Evolutionary conservation across 305 asterid genomes (phyloP).

Genomic region (Withania somnifera): DNA sequence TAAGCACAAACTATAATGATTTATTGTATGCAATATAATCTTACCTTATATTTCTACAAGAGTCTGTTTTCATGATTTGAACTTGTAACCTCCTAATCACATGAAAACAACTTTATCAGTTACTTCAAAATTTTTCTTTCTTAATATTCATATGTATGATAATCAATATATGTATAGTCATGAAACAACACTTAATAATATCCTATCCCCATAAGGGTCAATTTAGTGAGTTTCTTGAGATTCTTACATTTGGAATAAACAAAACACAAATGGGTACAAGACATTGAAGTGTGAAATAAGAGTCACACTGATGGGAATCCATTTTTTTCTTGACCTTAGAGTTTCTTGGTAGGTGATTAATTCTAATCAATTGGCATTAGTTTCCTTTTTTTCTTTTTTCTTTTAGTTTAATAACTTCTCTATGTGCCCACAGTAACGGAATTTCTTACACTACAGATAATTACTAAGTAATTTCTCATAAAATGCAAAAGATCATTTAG

Average conservation of each 20-base stretch:
- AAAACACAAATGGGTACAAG: slow-evolving; percentile 18
- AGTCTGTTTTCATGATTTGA: too few species aligned
- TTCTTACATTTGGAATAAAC: slow-evolving; percentile 40
- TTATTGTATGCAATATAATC: too few species aligned
- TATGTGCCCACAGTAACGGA: too few species aligned
- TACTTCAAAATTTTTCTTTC: too few species aligned
- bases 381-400: neutral
- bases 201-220: slow-evolving; percentile 38
- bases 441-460: neutral
- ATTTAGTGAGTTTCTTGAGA: slow-evolving; percentile 53
- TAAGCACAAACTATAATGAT: too few species aligned
- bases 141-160: too few species aligned
- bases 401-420: neutral
- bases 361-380: neutral
- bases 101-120: too few species aligned
- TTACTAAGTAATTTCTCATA: neutral
- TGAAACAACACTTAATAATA: slow-evolving; percentile 16
- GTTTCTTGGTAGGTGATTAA: slow-evolving; percentile 28
- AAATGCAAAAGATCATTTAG: neutral
- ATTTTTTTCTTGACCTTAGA: slow-evolving; percentile 23
- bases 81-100: too few species aligned
- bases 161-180: neutral
- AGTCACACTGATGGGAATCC: slow-evolving; percentile 11
- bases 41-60: too few species aligned
- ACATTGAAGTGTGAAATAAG: slow-evolving; percentile 22